A percentile compares a stretch with the other conserved stretches of the same genome.
These are phyloP conservation scores for Cyclotella sp. DNA, from an alignment of 108 stramenopile genomes.

Conservation along the genomic window DNA sequence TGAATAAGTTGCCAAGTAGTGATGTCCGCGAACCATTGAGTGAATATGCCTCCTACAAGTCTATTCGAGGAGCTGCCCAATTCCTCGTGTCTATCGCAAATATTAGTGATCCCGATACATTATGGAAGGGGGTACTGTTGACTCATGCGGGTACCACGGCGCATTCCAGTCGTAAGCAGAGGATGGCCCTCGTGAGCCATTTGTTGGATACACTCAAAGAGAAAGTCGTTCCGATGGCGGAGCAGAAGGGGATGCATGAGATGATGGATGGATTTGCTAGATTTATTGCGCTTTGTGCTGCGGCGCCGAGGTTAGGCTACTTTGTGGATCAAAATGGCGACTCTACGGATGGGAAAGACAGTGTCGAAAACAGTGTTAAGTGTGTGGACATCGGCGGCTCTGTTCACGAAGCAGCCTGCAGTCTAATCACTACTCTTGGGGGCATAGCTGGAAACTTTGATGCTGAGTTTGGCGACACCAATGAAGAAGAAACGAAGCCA, in stretches of 20 bases:
- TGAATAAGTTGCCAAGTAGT: conserved; percentile 42
- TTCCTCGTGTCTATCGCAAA: conserved; percentile 36
- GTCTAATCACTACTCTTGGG: conserved; percentile 68
- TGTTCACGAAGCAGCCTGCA: conserved; percentile 61
- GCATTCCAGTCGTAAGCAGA: conserved; percentile 39
- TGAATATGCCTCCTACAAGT: conserved; percentile 13
- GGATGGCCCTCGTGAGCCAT: conserved; percentile 32
- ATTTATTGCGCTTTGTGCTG: conserved; percentile 51
- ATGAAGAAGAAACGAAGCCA: conserved; percentile 69
- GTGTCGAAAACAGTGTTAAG: background rate
- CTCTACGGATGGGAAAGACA: background rate
- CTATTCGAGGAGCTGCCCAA: conserved; percentile 58
- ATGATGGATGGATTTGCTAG: conserved; percentile 33
- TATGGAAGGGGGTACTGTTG: conserved; percentile 64
- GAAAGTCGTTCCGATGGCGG: conserved; percentile 34
- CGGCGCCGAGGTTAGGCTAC: conserved; percentile 21
- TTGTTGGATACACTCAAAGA: conserved; percentile 33
- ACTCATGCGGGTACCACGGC: conserved; percentile 61
- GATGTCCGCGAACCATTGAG: conserved; percentile 29
- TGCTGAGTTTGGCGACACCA: conserved; percentile 51
- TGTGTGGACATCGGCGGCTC: conserved; percentile 43
- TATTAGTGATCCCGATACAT: conserved; percentile 11
- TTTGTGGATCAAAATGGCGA: background rate
- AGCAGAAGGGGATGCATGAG: conserved; percentile 21
- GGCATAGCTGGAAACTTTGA: conserved; percentile 64